Evolutionary conservation across 2,329 filamentous ascomycete species (phyloP).

Genomic region (Claviceps humidiphila): DNA sequence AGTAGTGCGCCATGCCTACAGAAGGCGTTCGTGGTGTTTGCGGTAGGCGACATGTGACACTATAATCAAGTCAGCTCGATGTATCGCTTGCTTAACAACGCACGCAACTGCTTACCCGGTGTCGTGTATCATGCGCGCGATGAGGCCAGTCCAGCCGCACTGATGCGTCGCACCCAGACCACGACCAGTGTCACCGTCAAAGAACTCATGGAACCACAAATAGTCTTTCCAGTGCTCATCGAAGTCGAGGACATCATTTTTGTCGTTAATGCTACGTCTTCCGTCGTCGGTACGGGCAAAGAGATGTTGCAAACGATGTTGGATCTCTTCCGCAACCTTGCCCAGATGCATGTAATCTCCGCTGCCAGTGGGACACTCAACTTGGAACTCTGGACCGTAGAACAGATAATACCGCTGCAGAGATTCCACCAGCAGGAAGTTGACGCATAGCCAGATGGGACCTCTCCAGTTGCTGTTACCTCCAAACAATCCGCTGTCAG

Average conservation of each 20-base stretch:
- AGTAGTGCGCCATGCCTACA: slow-evolving; percentile 79
- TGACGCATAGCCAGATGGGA: slow-evolving; percentile 91
- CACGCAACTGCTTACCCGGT: slow-evolving; percentile 62
- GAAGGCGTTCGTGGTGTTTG: slow-evolving; percentile 85
- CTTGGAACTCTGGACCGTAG: slow-evolving; percentile 76
- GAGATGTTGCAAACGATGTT: slow-evolving; percentile 85
- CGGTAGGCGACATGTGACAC: slow-evolving; percentile 77
- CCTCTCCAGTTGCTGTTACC: slow-evolving; percentile 98
- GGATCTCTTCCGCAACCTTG: slow-evolving; percentile 86
- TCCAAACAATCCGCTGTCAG: slow-evolving; percentile 86
- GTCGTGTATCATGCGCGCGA: slow-evolving; percentile 95
- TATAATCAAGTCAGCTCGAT: slow-evolving; percentile 19
- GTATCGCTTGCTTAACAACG: background rate
- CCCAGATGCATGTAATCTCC: slow-evolving; percentile 93
- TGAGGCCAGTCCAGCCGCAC: slow-evolving; percentile 90
- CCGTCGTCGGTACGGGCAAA: slow-evolving; percentile 77
- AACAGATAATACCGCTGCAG: slow-evolving; percentile 94
- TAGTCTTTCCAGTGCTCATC: slow-evolving; percentile 77
- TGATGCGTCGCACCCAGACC: slow-evolving; percentile 88
- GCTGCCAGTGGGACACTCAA: slow-evolving; percentile 88
- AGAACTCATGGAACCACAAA: slow-evolving; percentile 95
- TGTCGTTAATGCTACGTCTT: slow-evolving; percentile 75
- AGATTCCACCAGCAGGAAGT: slow-evolving; percentile 87
- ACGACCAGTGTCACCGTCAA: slow-evolving; percentile 81
- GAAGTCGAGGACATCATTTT: slow-evolving; percentile 76